Base-by-base conservation (phyloP, 2,329 filamentous ascomycete species). In the Massarina eburnea region DNA sequence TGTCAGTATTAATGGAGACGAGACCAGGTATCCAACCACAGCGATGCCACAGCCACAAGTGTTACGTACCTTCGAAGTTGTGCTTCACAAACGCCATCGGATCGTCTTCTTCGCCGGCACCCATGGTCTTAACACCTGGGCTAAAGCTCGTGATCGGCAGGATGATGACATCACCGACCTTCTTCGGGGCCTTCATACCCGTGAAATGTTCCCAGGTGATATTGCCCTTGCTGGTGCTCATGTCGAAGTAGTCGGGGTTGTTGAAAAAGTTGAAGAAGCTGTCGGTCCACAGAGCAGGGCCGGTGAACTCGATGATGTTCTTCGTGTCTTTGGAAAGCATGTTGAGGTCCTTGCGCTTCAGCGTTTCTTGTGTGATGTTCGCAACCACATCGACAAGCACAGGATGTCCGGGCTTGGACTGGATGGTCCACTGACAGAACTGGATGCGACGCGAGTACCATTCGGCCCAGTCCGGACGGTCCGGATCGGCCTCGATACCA, bases 391-490 rank as follows among this genome's bases (percentile, higher is more conserved):
- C 89, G 51, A 91, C 84, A 47, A 99, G 80, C 10, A 96, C 84
- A 0, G 94, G 94, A 68, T 99, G 94, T 9, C 94, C 94, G 0
- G 92, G 88, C 72, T 99, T 99, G 46, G 88, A 78, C 71, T 97
- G 92, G 52, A 99, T 96, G 1, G 94, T 99, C 94, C 94, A 99
- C 71, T 99, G 94, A 73, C 94, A 99, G 72, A 99, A 97, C 68
- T 97, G 94, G 50, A 99, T 91, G 53, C 92, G 83, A 48, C 94
- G 87, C 53, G 90, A 94, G 76, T 97, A 99, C 94, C 92, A 97
- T 1, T 96, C 78, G 27, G 83, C 80, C 94, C 94, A 99, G 69
- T 99, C 94, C 3, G 83, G 81, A 38, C 94, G 83, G 70, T 97
- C 91, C 0, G 94, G 91, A 66, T 99, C 94, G 4, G 94, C 94